These are phyloP conservation scores for Metarhizium anisopliae DNA, from an alignment of 2,329 filamentous ascomycete genomes.

Conservation along the genomic window DNA sequence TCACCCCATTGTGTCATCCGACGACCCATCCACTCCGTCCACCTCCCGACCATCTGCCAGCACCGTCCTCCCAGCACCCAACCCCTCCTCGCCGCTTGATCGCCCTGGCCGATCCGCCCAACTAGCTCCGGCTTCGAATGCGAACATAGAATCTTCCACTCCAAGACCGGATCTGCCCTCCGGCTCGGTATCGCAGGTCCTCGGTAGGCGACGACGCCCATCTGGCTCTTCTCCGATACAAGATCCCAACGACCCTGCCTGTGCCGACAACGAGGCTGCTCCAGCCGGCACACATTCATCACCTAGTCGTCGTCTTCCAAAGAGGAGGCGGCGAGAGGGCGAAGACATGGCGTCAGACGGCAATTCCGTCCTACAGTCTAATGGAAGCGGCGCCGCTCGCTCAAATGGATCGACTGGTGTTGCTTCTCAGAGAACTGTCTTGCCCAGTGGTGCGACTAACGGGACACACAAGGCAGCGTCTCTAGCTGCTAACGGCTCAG, in stretches of 20 bases:
- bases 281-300: slow-evolving; percentile 8
- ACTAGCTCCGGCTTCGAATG: slow-evolving; percentile 21
- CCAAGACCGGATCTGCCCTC: slow-evolving; percentile 15
- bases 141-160: slow-evolving; percentile 33
- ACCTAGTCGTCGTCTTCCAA: slow-evolving; percentile 18
- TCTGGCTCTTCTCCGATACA: slow-evolving; percentile 28
- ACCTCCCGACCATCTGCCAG: slow-evolving; percentile 38
- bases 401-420: slow-evolving; percentile 34
- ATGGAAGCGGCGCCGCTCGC: slow-evolving; percentile 38
- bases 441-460: slow-evolving; percentile 29
- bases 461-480: slow-evolving; percentile 36
- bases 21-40: slow-evolving; percentile 53
- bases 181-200: slow-evolving; percentile 27
- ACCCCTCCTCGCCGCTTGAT: slow-evolving; percentile 14
- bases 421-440: slow-evolving; percentile 12
- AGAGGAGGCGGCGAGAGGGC: slow-evolving; percentile 47
- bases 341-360: slow-evolving; percentile 55
- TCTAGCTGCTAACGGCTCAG: slow-evolving; percentile 44
- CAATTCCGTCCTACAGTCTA: slow-evolving; percentile 40
- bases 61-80: slow-evolving; percentile 34
- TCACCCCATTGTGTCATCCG: slow-evolving; percentile 38
- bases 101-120: slow-evolving; percentile 14
- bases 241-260: slow-evolving; percentile 16
- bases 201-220: slow-evolving; percentile 48
- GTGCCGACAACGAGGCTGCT: slow-evolving; percentile 14